A percentile compares a stretch with the other conserved stretches of the same genome.
phyloP scores from a whole-genome alignment of 2,329 filamentous ascomycete species.

The Colletotrichum truncatum region DNA sequence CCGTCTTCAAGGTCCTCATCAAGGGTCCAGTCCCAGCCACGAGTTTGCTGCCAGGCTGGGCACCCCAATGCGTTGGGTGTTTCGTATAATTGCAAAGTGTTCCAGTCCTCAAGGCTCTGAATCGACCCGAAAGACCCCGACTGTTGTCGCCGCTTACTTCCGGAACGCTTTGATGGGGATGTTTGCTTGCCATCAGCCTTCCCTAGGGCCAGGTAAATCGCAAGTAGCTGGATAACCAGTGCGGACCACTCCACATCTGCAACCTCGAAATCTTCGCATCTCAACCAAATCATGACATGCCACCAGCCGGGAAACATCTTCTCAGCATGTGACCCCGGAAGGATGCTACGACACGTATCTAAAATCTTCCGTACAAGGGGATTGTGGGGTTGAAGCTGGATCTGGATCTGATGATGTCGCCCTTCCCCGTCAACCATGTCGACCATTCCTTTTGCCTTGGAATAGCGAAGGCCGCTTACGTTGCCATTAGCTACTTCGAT shows the following conservation, averaged over 20 bases:
- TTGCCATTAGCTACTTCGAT: slow-evolving; percentile 57
- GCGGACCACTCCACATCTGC: slow-evolving; percentile 75
- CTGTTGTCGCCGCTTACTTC: slow-evolving; percentile 41
- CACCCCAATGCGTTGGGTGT: slow-evolving; percentile 57
- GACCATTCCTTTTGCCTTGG: slow-evolving; percentile 67
- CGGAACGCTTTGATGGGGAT: slow-evolving; percentile 5
- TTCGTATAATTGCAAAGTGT: slow-evolving; percentile 55
- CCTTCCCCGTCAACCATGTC: slow-evolving; percentile 72
- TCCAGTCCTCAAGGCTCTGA: slow-evolving; percentile 55
- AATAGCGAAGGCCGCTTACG: slow-evolving; percentile 64
- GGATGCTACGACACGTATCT: slow-evolving; percentile 69
- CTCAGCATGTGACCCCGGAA: slow-evolving; percentile 67
- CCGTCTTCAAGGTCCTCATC: slow-evolving; percentile 58
- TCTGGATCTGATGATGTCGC: slow-evolving; percentile 71
- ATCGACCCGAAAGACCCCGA: slow-evolving; percentile 48
- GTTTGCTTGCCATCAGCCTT: slow-evolving; percentile 41
- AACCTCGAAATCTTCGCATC: slow-evolving; percentile 53
- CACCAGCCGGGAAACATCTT: slow-evolving; percentile 77
- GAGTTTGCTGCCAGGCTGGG: slow-evolving; percentile 67
- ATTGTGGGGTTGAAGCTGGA: slow-evolving; percentile 73
- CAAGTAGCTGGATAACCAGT: slow-evolving; percentile 69
- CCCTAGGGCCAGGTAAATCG: slow-evolving; percentile 69
- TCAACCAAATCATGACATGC: slow-evolving; percentile 77
- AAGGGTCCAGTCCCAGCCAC: slow-evolving; percentile 77
- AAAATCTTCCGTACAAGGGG: slow-evolving; percentile 70